phyloP scores from a whole-genome alignment of 2,329 filamentous ascomycete species.

The Colletotrichum phormii region DNA sequence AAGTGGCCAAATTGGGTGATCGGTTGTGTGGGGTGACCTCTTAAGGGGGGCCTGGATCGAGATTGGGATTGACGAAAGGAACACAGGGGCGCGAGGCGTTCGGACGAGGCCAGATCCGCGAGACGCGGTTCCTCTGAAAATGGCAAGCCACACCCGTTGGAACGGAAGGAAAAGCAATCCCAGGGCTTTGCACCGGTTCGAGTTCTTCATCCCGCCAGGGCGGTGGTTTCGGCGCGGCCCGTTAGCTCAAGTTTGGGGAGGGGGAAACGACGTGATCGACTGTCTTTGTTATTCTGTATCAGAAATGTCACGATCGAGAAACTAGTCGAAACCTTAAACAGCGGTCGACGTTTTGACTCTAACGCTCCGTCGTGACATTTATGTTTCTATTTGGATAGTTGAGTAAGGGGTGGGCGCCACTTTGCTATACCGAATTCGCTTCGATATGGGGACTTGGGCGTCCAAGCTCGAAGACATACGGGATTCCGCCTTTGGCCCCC shows the following conservation, averaged over 20 bases:
- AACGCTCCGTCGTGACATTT: not conserved
- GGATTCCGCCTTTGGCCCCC: not conserved
- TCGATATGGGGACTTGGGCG: not conserved
- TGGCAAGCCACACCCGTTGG: not conserved
- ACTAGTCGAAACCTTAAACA: not conserved
- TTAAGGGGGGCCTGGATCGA: not conserved
- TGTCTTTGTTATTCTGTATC: not conserved
- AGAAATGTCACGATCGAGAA: not conserved
- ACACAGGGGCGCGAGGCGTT: not conserved
- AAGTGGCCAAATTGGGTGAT: too few species aligned
- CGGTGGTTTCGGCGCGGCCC: not conserved
- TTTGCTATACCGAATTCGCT: not conserved
- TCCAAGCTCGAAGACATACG: not conserved
- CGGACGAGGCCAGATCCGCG: too few species aligned
- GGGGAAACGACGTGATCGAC: not conserved
- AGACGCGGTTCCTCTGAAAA: not conserved
- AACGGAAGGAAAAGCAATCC: not conserved
- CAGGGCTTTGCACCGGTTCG: not conserved
- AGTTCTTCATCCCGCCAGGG: not conserved
- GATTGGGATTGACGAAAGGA: not conserved
- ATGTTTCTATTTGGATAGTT: not conserved
- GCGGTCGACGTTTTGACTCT: not conserved
- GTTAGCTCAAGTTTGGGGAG: not conserved
- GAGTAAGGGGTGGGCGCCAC: not conserved
- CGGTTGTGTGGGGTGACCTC: not conserved